Evolutionary conservation across 805 yeast genomes (phyloP), one percentile per base, ranked within the genome.

Genomic region (Suhomyces vadensis): DNA sequence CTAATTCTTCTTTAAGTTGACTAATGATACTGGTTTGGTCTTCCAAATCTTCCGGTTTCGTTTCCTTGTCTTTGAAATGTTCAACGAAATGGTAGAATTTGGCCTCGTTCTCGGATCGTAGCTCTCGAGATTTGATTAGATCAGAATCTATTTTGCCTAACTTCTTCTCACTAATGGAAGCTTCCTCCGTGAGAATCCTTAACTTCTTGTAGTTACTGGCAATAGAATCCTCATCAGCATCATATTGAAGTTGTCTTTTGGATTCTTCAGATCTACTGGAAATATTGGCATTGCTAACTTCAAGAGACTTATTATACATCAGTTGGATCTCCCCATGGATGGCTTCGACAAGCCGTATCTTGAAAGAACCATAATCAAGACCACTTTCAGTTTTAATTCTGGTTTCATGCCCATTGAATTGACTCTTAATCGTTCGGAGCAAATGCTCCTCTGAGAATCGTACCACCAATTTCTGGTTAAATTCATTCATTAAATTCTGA

Each of bases 181-280:
- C 71, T 23, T 60, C 67, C 19, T 69, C 75, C 47, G 68, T 71
- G 26, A 67, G 53, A 36, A 60, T 58, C 27, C 67, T 57, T 13
- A 70, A 51, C 37, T 63, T 59, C 13, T 56, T 49, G 52, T 67
- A 71, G 22, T 58, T 56, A 6, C 47, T 57, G 3, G 71, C 68
- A 0, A 71, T 66, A 8, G 42, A 42, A 5, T 61, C 64, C 40
- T 70, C 75, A 37, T 63, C 64, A 1, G 47, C 43, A 48, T 71
- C 77, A 27, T 58, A 59, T 13, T 55, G 50, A 3, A 55, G 42
- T 44, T 71, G 77, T 16, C 71, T 47, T 27, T 49, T 43, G 1
- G 69, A 54, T 44, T 70, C 74, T 3, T 42, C 27, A 10, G 14
- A 20, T 26, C 35, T 26, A 14, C 19, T 14, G 4, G 19, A 5